Conservation (phyloP, 1,284 basidiomycete species). For the Grifola frondosa region DNA sequence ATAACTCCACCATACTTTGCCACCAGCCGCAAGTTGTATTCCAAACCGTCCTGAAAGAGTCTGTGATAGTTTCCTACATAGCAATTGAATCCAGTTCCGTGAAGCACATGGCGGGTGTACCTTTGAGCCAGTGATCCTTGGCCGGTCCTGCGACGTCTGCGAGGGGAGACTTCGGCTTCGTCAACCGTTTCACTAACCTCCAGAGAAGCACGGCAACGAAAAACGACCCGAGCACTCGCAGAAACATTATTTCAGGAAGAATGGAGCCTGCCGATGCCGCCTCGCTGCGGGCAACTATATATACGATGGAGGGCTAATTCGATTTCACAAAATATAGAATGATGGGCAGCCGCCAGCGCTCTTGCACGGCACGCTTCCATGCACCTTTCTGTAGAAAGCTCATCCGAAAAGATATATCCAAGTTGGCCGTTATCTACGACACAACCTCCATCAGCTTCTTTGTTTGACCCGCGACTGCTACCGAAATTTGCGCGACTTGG, state of each 20-base stretch:
- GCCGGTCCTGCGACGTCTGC: slow-evolving; percentile 11
- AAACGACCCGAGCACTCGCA: background rate
- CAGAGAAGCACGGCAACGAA: slow-evolving; percentile 4
- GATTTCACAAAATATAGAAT: no score
- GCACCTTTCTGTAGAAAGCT: no score
- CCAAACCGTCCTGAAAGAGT: slow-evolving; percentile 18
- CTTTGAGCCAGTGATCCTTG: slow-evolving; percentile 21
- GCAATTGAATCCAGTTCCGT: background rate
- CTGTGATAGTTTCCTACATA: slow-evolving; percentile 17
- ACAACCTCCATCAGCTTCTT: no score
- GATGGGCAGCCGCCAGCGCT: no score
- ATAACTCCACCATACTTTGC: slow-evolving; percentile 34
- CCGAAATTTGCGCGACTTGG: no score
- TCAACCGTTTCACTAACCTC: background rate
- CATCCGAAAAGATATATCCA: no score
- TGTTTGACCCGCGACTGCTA: no score
- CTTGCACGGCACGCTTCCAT: no score
- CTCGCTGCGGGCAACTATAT: no score
- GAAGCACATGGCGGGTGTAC: background rate
- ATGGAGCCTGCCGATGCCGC: no score
- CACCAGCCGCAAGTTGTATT: slow-evolving; percentile 19
- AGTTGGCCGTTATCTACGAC: no score
- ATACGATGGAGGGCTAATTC: no score
- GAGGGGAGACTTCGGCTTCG: background rate
- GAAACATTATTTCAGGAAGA: background rate